A percentile compares a stretch with the other conserved stretches of the same genome.
These are phyloP conservation scores for Magnusiomyces clavatus DNA, from an alignment of 1,139 yeast genomes.

Conservation along the genomic window DNA sequence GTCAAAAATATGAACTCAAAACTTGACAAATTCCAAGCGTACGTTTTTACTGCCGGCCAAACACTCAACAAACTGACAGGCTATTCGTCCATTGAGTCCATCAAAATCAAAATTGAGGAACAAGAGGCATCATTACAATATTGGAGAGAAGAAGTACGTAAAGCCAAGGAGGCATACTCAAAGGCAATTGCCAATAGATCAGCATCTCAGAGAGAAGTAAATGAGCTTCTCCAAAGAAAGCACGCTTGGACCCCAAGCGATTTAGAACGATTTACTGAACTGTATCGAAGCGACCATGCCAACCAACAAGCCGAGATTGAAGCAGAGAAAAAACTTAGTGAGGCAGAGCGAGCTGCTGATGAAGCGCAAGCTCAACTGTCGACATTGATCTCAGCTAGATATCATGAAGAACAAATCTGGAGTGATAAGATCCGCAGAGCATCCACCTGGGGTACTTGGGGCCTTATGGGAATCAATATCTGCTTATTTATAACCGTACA, in stretches of 20 bases:
- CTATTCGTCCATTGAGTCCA: slow-evolving; percentile 67
- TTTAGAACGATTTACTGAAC: slow-evolving; percentile 71
- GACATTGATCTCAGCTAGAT: slow-evolving; percentile 73
- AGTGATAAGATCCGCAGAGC: slow-evolving; percentile 91
- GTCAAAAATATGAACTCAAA: slow-evolving; percentile 48
- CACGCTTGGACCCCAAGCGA: slow-evolving; percentile 73
- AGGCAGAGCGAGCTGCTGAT: slow-evolving; percentile 60
- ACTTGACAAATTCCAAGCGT: slow-evolving; percentile 57
- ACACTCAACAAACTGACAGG: slow-evolving; percentile 90
- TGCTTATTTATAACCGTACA: slow-evolving; percentile 74
- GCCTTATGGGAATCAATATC: slow-evolving; percentile 81
- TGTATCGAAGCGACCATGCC: slow-evolving; percentile 74
- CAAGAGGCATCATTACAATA: slow-evolving; percentile 40
- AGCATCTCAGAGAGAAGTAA: slow-evolving; percentile 74
- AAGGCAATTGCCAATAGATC: slow-evolving; percentile 61
- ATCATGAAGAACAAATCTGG: slow-evolving; percentile 98
- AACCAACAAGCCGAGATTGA: slow-evolving; percentile 56
- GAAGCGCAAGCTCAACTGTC: slow-evolving; percentile 62
- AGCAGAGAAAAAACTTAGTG: slow-evolving; percentile 44
- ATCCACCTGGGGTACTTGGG: slow-evolving; percentile 95
- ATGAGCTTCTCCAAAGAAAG: slow-evolving; percentile 80
- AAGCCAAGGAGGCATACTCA: slow-evolving; percentile 47
- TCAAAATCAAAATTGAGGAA: slow-evolving; percentile 53
- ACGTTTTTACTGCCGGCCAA: slow-evolving; percentile 61
- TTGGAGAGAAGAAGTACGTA: slow-evolving; percentile 44